Evolutionary conservation across 73 alveolate genomes (phyloP), one percentile per base, ranked within the genome.

Genomic region (Halteria grandinella): DNA sequence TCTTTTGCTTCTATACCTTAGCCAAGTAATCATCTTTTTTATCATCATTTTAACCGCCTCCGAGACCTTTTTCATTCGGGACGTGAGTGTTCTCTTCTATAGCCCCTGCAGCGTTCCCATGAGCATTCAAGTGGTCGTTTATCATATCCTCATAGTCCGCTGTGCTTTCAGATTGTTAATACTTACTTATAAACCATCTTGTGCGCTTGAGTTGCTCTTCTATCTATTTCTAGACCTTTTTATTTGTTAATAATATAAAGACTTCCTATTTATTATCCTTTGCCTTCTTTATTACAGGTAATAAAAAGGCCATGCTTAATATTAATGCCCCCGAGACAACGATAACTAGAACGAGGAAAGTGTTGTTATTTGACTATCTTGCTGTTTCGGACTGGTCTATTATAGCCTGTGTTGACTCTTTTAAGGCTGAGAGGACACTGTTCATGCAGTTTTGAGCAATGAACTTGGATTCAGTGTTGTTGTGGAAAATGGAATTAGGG

Each of bases 371-470:
- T 7, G 17, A 29, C 7, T 51, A 60, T 25, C 85, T 73, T 28
- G 85, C 37, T 18, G 12, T 36, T 23, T 73, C 85, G 32, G 75
- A 50, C 33, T 73, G 75, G n/a, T 54, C 34, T 15, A 52, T 55
- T 36, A 73, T 73, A 1, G 85, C 85, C 24, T 52, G 14, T 12
- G 85, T 73, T 33, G 85, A 73, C 40, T 73, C 74, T 40, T 73
- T 18, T 7, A 73, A 23, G 24, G 85, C 85, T 24, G 24, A 24
- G 53, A 73, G 21, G 17, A 73, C 57, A 8, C 54, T 36, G 71
- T 73, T 73, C 75, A 73, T 34, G 36, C 85, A 54, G 28, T 73
- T 73, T 17, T 23, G 21, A 17, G 27, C 23, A 20, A 73, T 73
- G 43, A 54, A 54, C 36, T 73, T 23, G 25, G 41, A 50, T 10